Conservation (phyloP, 805 yeast species). For the Candida palmyrensis region DNA sequence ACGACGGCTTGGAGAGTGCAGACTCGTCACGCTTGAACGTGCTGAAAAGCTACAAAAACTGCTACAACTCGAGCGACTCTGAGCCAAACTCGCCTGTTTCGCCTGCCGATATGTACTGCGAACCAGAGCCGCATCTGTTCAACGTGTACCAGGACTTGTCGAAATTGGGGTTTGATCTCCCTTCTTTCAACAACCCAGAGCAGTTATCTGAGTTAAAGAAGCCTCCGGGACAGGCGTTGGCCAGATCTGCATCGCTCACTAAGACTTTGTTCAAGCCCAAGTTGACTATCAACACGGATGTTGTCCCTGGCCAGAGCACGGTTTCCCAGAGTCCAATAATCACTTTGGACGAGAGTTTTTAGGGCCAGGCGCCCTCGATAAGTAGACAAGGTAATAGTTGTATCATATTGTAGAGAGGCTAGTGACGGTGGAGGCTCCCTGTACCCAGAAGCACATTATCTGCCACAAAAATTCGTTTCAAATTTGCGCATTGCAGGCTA, state of each 20-base stretch:
- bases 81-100: conserved; percentile 3
- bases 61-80: conserved; percentile 8
- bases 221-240: conserved; percentile 1
- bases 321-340: conserved; percentile 28
- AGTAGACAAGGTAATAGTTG: no score
- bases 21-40: conserved; percentile 16
- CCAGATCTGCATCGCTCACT: conserved; percentile 24
- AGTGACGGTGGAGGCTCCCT: no score
- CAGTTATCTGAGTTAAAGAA: conserved; percentile 16
- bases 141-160: conserved; percentile 22
- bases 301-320: background rate
- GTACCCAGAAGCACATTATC: no score
- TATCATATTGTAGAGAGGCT: no score
- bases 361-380: no score
- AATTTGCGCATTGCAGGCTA: no score
- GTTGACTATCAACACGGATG: conserved; percentile 19
- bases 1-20: conserved; percentile 13
- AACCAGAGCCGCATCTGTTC: conserved; percentile 32
- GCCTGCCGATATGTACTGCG: conserved; percentile 15
- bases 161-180: conserved; percentile 27
- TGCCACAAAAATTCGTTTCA: no score
- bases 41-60: conserved; percentile 21
- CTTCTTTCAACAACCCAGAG: conserved; percentile 16
- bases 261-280: conserved; percentile 33
- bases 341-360: conserved; percentile 32